These are phyloP conservation scores for Picochlorum sp. DNA, from an alignment of 139 green algal genomes.

Conservation along the genomic window DNA sequence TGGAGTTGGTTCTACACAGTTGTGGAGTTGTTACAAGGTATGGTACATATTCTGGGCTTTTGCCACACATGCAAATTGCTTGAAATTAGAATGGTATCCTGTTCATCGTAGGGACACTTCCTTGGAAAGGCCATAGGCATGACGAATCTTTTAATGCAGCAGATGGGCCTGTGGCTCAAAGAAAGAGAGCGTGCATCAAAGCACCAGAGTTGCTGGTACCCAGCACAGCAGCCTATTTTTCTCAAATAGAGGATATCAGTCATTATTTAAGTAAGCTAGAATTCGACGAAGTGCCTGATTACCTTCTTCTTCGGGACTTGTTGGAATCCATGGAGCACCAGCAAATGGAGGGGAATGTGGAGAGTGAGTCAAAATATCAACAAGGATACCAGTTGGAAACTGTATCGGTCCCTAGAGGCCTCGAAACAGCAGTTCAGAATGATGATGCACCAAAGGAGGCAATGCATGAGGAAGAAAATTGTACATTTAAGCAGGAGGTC, in stretches of 20 bases:
- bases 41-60: slow-evolving; percentile 14
- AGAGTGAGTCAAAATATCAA: not conserved
- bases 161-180: slow-evolving; percentile 1
- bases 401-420: too few relatives aligned
- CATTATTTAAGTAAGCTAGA: slow-evolving; percentile 13
- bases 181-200: slow-evolving; percentile 20
- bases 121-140: too few relatives aligned
- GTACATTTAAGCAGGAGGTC: too few relatives aligned
- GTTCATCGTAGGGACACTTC: too few relatives aligned
- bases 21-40: slow-evolving; percentile 57
- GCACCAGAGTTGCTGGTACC: slow-evolving; percentile 15
- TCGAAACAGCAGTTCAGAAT: too few relatives aligned
- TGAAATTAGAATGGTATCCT: too few relatives aligned
- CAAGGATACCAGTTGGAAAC: too few relatives aligned
- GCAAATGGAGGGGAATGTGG: not conserved
- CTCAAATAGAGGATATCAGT: slow-evolving; percentile 12
- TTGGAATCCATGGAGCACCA: not conserved
- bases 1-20: slow-evolving; percentile 85
- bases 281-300: slow-evolving; percentile 15
- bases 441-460: too few relatives aligned
- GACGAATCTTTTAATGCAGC: not conserved
- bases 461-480: too few relatives aligned
- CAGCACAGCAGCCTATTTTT: slow-evolving; percentile 4
- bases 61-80: too few relatives aligned
- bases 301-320: slow-evolving; percentile 3